Conservation (phyloP, 2,329 filamentous ascomycete genomes). For the Colletotrichum tropicale region DNA sequence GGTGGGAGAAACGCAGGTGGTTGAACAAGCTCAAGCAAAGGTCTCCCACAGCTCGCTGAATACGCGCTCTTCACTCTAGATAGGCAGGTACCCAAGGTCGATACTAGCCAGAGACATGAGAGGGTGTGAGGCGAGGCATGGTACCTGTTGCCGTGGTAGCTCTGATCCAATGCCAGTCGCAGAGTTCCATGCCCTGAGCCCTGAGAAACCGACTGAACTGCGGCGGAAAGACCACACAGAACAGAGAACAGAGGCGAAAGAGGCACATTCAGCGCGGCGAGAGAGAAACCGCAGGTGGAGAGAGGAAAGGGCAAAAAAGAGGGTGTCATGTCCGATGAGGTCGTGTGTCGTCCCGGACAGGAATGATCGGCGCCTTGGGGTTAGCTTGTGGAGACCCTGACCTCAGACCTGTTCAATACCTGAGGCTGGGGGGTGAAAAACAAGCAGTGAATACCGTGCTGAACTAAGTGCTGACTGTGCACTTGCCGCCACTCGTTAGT, state of each 20-base stretch:
- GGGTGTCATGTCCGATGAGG: slow-evolving; percentile 21
- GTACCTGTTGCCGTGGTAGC: background rate
- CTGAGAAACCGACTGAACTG: background rate
- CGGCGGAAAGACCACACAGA: background rate
- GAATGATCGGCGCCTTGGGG: slow-evolving; percentile 18
- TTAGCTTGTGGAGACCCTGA: slow-evolving; percentile 7
- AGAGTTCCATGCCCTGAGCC: background rate
- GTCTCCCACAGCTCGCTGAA: background rate
- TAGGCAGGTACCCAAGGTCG: background rate
- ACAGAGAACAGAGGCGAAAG: background rate
- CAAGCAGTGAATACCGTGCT: background rate
- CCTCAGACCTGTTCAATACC: slow-evolving; percentile 21
- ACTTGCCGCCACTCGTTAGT: too few species aligned
- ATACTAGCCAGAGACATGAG: background rate
- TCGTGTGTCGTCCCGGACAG: slow-evolving; percentile 19
- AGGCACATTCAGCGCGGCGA: background rate
- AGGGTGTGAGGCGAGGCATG: background rate
- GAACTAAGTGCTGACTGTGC: background rate
- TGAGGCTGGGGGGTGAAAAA: background rate
- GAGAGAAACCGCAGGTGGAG: background rate
- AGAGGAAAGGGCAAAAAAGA: background rate
- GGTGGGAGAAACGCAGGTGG: background rate
- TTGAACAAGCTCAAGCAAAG: background rate
- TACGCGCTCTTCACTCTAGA: background rate
- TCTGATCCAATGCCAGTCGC: background rate